Base-by-base conservation (phyloP, 2,329 filamentous ascomycete genomes). In the Arthrobotrys sphaeroides region DNA sequence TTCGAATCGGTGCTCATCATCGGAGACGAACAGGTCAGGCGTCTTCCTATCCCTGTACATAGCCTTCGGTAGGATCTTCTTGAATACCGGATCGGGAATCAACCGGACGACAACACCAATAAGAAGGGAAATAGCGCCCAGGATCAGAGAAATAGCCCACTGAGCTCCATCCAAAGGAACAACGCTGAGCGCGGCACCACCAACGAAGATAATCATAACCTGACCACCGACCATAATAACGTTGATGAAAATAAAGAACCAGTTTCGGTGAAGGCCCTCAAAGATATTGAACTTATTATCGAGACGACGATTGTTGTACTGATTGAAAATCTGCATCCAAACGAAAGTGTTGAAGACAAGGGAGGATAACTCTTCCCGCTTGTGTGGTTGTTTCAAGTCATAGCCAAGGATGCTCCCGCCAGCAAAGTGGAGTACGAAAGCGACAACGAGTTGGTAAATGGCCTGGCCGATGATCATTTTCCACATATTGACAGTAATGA, bases 261-360 rank as follows among this genome's bases (percentile, higher is more conserved):
- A 83, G 80, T 89, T 89, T 62, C 84, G 84, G 73, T 85, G 83
- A 2, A 89, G 81, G 6, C 87, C 87, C 78, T 88, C 85, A 61
- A 89, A 86, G 42, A 89, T 85, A 78, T 89, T 89, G 82, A 89
- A 85, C 73, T 85, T 85, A 81, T 89, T 89, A 79, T 89, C 88
- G 0, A 89, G 83, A 40, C 88, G 87, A 28, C 88, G 85, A 80
- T 88, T 88, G 82, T 80, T 82, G 59, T 78, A 86, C 81, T 89
- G 85, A 81, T 90, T 90, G 83, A 90, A 91, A 76, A 91, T 90
- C 79, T 91, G 89, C 85, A 91, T 88, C 88, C 89, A 91, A 1
- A 91, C 89, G 78, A 90, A 91, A 0, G 87, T 88, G 81, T 91
- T 91, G 83, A 91, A 91, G 51, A 91, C 86, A 69, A 90, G 84